Conservation (phyloP, 1,284 basidiomycete species). For the Pseudozyma flocculosa region DNA sequence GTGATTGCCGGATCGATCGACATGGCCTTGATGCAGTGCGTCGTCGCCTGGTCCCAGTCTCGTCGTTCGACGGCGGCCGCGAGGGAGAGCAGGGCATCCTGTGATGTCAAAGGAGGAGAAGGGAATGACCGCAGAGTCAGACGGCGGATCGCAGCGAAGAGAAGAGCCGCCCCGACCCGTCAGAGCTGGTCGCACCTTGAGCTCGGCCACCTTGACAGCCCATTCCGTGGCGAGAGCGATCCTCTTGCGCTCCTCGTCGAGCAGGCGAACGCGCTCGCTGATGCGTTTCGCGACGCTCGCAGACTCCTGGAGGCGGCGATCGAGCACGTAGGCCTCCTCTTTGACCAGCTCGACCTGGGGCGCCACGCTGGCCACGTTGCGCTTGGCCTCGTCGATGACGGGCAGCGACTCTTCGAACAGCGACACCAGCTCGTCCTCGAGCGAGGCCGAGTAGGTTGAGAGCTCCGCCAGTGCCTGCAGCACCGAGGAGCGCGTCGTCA, state of each 20-base stretch:
- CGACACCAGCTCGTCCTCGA: constrained; percentile 74
- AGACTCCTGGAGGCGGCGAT: constrained; percentile 67
- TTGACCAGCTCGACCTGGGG: constrained; percentile 69
- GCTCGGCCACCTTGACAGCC: constrained; percentile 81
- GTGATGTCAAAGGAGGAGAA: no score
- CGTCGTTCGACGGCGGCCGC: constrained; percentile 75
- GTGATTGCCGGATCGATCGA: constrained; percentile 75
- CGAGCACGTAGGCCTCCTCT: constrained; percentile 67
- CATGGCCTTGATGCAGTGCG: constrained; percentile 87
- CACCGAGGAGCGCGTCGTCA: constrained; percentile 33
- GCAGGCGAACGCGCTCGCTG: constrained; percentile 77
- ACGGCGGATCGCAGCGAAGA: background rate
- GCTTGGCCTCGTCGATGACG: constrained; percentile 19
- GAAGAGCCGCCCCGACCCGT: no score
- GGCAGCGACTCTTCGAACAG: constrained; percentile 66
- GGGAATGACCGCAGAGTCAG: no score
- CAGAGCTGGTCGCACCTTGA: constrained; percentile 67
- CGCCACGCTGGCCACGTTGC: constrained; percentile 63
- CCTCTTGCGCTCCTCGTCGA: constrained; percentile 87
- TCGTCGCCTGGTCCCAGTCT: constrained; percentile 93
- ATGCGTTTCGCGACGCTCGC: constrained; percentile 84
- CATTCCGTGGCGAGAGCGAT: constrained; percentile 81
- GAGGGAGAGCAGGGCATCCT: constrained; percentile 67
- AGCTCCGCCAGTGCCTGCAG: constrained; percentile 62
- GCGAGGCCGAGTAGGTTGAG: constrained; percentile 73